These are phyloP conservation scores for Blastobotrys proliferans DNA, from an alignment of 1,139 yeast species.

Conservation along the genomic window DNA sequence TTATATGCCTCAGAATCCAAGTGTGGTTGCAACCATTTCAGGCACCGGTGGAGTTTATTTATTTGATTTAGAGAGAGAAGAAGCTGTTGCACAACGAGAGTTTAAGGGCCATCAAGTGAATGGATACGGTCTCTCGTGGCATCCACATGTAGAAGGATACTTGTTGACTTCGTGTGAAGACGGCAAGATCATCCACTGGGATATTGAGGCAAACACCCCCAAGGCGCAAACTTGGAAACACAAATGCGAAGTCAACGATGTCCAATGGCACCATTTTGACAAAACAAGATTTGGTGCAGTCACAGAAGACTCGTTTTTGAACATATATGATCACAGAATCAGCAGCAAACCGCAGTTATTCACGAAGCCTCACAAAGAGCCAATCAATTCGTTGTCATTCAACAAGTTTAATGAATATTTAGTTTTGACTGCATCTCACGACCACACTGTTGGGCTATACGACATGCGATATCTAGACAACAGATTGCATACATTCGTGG, in stretches of 20 bases:
- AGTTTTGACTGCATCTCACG: constrained; percentile 66
- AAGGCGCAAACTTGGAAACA: constrained; percentile 6
- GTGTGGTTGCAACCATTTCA: constrained; percentile 68
- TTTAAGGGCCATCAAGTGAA: constrained; percentile 49
- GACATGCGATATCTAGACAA: constrained; percentile 51
- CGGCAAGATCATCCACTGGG: constrained; percentile 66
- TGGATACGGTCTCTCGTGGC: constrained; percentile 74
- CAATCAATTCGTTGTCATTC: constrained; percentile 62
- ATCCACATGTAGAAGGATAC: constrained; percentile 35
- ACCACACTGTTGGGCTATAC: constrained; percentile 60
- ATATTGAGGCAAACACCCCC: constrained; percentile 29
- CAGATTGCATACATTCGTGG: constrained; percentile 33
- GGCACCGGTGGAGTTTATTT: constrained; percentile 70
- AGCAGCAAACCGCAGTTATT: constrained; percentile 15
- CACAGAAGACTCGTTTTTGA: constrained; percentile 66
- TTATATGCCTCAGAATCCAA: constrained; percentile 69
- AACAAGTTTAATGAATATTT: constrained; percentile 53
- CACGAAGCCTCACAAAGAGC: constrained; percentile 38
- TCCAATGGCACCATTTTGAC: constrained; percentile 24
- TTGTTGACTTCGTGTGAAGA: constrained; percentile 67
- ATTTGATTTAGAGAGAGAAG: constrained; percentile 45
- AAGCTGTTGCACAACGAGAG: constrained; percentile 24
- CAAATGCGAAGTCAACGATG: constrained; percentile 13
- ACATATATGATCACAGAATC: constrained; percentile 61
- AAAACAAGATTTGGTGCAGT: constrained; percentile 62